Conservation (phyloP, 179 eudicot species). For the Kewa caespitosa region DNA sequence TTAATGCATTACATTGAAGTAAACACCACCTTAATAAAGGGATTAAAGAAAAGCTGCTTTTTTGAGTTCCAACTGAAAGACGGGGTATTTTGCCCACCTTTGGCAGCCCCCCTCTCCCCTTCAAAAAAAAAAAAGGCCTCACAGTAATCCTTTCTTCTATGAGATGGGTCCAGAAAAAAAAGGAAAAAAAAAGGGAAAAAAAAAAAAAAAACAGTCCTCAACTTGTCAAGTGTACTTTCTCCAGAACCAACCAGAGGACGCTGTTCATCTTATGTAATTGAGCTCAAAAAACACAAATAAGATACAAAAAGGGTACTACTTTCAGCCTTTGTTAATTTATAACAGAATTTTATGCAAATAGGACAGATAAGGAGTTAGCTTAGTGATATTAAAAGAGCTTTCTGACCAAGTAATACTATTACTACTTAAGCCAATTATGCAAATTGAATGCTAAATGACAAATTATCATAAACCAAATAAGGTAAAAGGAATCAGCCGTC, state of each 20-base stretch:
- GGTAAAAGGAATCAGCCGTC: conserved; percentile 1
- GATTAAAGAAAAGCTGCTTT: too few species aligned
- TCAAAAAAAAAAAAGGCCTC: too few species aligned
- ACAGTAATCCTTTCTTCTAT: too few species aligned
- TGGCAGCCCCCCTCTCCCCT: too few species aligned
- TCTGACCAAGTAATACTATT: conserved; percentile 15
- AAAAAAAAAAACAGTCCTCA: too few species aligned
- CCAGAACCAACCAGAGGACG: conserved; percentile 19
- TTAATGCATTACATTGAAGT: too few species aligned
- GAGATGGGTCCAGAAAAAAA: too few species aligned
- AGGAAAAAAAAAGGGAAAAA: too few species aligned
- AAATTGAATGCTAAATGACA: conserved; percentile 1
- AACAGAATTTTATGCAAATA: conserved; percentile 6
- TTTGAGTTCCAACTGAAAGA: too few species aligned
- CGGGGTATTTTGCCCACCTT: too few species aligned
- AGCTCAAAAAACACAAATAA: conserved; percentile 18
- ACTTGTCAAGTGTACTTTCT: too few species aligned
- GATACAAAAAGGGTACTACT: conserved; percentile 13
- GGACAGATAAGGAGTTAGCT: conserved; percentile 1
- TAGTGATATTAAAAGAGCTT: conserved; percentile 20
- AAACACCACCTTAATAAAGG: too few species aligned
- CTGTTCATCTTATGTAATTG: conserved; percentile 12
- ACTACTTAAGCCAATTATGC: neutral
- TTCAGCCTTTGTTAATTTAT: conserved; percentile 11
- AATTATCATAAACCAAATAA: neutral